These are phyloP conservation scores for Fusarium tricinctum DNA, from an alignment of 2,329 filamentous ascomycete species.

Conservation along the genomic window DNA sequence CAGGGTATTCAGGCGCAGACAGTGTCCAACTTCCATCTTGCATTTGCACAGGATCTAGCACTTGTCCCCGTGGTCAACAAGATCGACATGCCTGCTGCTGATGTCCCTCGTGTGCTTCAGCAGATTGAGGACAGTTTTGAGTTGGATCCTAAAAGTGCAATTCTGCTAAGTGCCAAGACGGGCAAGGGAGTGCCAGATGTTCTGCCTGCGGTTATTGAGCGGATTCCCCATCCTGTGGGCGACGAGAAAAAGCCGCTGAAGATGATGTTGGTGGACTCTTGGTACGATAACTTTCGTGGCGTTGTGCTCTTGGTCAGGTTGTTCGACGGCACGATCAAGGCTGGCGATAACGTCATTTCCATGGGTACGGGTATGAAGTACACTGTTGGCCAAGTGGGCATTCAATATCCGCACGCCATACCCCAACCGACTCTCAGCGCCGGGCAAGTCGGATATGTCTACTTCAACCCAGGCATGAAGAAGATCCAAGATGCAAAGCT, in stretches of 20 bases:
- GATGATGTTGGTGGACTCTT: slow-evolving; percentile 93
- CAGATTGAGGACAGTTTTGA: slow-evolving; percentile 92
- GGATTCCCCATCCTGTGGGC: slow-evolving; percentile 84
- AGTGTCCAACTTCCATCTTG: slow-evolving; percentile 97
- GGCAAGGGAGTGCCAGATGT: slow-evolving; percentile 88
- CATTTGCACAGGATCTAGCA: slow-evolving; percentile 89
- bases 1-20: slow-evolving; percentile 98
- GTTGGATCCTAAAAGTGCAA: slow-evolving; percentile 80
- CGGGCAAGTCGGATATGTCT: slow-evolving; percentile 95
- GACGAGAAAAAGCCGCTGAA: slow-evolving; percentile 80
- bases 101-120: slow-evolving; percentile 85
- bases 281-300: slow-evolving; percentile 97
- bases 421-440: slow-evolving; percentile 85
- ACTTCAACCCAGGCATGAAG: slow-evolving; percentile 99
- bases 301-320: slow-evolving; percentile 92
- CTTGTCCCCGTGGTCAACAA: slow-evolving; percentile 97
- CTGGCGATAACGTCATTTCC: slow-evolving; percentile 88
- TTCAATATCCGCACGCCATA: slow-evolving; percentile 92
- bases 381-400: slow-evolving; percentile 94
- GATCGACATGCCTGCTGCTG: slow-evolving; percentile 91
- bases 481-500: slow-evolving; percentile 94
- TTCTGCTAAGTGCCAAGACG: slow-evolving; percentile 89
- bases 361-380: slow-evolving; percentile 92
- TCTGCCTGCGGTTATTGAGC: slow-evolving; percentile 86
- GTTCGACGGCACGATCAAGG: slow-evolving; percentile 86